phyloP scores from a whole-genome alignment of 768 basidiomycete genomes.

The Mycena kentingensis region DNA sequence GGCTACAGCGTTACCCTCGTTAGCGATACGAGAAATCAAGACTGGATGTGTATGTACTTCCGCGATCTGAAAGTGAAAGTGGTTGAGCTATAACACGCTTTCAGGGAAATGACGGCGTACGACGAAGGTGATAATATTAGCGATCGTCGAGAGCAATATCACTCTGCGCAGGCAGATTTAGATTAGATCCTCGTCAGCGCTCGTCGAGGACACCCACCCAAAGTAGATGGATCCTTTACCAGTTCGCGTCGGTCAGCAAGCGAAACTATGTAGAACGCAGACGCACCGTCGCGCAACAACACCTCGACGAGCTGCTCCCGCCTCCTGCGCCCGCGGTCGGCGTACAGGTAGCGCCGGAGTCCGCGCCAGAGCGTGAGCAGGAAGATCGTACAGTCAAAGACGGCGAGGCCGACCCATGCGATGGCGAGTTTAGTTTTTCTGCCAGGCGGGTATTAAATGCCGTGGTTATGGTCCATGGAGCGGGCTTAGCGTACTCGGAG shows the following conservation, averaged over 20 bases:
- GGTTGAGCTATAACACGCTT: no score
- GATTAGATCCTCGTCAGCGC: no score
- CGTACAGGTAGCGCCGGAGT: background rate
- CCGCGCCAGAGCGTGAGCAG: conserved; percentile 15
- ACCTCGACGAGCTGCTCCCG: conserved; percentile 8
- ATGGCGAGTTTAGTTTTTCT: conserved; percentile 10
- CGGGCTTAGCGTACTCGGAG: conserved; percentile 5
- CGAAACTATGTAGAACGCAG: background rate
- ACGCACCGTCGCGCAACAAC: conserved; percentile 18
- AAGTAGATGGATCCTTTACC: conserved; percentile 14
- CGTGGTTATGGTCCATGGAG: background rate
- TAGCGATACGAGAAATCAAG: no score
- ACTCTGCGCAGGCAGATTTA: no score
- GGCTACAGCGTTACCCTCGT: no score
- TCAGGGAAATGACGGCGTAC: conserved; percentile 5
- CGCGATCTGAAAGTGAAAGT: conserved; percentile 11
- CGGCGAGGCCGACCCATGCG: conserved; percentile 12
- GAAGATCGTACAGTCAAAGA: conserved; percentile 19
- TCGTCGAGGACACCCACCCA: background rate
- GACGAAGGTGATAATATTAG: conserved; percentile 18
- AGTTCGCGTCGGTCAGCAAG: background rate
- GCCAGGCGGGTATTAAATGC: background rate
- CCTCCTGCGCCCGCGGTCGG: background rate
- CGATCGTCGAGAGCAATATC: conserved; percentile 10
- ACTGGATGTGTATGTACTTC: no score